Percentiles rank a stretch among this genome's conserved stretches.
Evolutionary conservation across 345 rosid species (phyloP).

Genomic region (Chamaenerion angustifolium): DNA sequence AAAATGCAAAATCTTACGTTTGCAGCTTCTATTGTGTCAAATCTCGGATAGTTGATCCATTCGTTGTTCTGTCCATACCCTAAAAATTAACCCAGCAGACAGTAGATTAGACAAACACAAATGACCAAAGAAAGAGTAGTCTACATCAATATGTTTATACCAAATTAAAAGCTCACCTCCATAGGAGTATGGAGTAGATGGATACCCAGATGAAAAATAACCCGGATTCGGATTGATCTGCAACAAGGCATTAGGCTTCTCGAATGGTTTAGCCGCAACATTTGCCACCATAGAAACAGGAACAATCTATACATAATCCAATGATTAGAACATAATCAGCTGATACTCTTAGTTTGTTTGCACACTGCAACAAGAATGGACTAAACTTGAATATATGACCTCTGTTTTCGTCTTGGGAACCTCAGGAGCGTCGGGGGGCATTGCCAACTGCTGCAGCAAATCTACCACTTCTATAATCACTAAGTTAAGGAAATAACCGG

Average conservation of each 20-base stretch:
- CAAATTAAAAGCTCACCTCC: not conserved
- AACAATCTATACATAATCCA: not conserved
- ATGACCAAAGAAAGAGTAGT: not conserved
- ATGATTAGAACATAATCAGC: not conserved
- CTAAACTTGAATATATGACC: constrained; percentile 16
- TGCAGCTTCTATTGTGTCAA: not conserved
- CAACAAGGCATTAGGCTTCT: not conserved
- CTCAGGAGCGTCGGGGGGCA: constrained; percentile 29
- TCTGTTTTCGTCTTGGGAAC: constrained; percentile 18
- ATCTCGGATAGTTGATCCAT: not conserved
- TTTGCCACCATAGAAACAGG: not conserved
- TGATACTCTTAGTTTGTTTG: not conserved
- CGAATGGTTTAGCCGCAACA: constrained; percentile 1
- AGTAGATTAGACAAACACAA: no score
- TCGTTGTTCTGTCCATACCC: not conserved
- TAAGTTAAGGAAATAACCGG: constrained; percentile 16
- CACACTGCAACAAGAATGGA: not conserved
- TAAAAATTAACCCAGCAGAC: not conserved
- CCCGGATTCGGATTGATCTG: not conserved
- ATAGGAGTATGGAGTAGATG: constrained; percentile 2
- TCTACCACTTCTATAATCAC: constrained; percentile 39
- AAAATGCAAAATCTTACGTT: no score
- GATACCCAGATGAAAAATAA: not conserved
- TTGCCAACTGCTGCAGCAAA: constrained; percentile 40
- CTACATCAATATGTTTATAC: not conserved